phyloP scores from a whole-genome alignment of 768 basidiomycete species.

The Pleurotus platypus region DNA sequence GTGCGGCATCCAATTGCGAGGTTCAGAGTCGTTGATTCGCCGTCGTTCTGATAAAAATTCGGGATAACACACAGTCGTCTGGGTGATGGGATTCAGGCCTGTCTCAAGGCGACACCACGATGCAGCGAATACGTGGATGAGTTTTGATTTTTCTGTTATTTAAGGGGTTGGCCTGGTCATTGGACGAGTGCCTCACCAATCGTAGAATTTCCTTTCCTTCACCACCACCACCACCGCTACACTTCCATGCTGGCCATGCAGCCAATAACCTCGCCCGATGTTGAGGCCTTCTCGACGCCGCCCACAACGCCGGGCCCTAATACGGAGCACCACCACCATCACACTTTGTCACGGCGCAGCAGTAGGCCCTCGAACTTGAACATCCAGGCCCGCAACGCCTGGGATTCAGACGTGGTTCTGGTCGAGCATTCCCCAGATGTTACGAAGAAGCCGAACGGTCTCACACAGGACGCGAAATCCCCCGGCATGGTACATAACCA shows the following conservation, averaged over 20 bases:
- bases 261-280: slow-evolving; percentile 24
- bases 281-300: slow-evolving; percentile 40
- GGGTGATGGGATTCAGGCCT: background rate
- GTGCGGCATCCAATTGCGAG: background rate
- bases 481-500: slow-evolving; percentile 1
- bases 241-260: slow-evolving; percentile 3
- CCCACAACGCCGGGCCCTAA: slow-evolving; percentile 31
- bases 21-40: background rate
- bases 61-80: background rate
- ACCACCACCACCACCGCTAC: background rate
- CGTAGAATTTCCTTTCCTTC: background rate
- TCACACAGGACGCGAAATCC: slow-evolving; percentile 8
- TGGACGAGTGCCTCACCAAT: too few species aligned
- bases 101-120: background rate
- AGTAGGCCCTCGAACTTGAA: slow-evolving; percentile 44
- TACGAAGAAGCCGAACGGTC: slow-evolving; percentile 18
- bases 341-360: slow-evolving; percentile 35
- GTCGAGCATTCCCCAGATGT: slow-evolving; percentile 32
- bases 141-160: background rate
- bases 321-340: background rate
- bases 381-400: slow-evolving; percentile 33
- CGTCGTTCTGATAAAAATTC: background rate
- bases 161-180: background rate
- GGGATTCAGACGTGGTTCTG: slow-evolving; percentile 40
- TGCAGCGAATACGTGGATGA: background rate